phyloP scores from a whole-genome alignment of 805 yeast genomes.

The Starmerella apis region DNA sequence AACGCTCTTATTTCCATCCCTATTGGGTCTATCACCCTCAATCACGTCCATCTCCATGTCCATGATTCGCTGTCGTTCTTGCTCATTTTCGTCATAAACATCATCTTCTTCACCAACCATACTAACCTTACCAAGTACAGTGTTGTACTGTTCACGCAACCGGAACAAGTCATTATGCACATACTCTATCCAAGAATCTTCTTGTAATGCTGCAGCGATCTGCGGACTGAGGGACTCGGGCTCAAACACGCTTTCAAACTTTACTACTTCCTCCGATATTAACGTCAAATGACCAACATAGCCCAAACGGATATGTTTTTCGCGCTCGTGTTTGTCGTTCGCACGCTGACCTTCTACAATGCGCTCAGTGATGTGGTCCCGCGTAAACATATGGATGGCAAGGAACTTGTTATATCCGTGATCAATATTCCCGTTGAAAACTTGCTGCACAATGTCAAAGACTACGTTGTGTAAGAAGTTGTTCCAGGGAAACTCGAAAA shows the following conservation, averaged over 20 bases:
- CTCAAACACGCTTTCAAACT: conserved; percentile 55
- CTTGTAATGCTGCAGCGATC: conserved; percentile 40
- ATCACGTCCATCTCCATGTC: conserved; percentile 26
- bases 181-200: conserved; percentile 66
- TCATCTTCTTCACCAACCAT: conserved; percentile 32
- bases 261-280: conserved; percentile 91
- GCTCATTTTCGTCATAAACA: conserved; percentile 20
- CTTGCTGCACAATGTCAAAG: conserved; percentile 90
- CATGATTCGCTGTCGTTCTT: conserved; percentile 25
- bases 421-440: conserved; percentile 77
- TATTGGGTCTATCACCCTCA: conserved; percentile 13
- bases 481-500: conserved; percentile 88
- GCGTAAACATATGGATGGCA: conserved; percentile 60
- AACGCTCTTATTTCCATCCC: not conserved
- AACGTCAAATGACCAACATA: conserved; percentile 95
- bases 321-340: conserved; percentile 51
- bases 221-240: conserved; percentile 49
- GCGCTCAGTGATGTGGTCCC: conserved; percentile 47
- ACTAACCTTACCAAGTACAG: conserved; percentile 63
- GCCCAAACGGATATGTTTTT: conserved; percentile 62
- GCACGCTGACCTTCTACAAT: conserved; percentile 53
- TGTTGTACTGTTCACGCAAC: conserved; percentile 87
- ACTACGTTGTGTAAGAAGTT: conserved; percentile 95
- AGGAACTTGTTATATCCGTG: conserved; percentile 74
- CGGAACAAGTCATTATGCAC: conserved; percentile 74